Evolutionary conservation across 2,329 filamentous ascomycete genomes (phyloP), one percentile per base, ranked within the genome.

Genomic region (Paraphoma chrysanthemicola): DNA sequence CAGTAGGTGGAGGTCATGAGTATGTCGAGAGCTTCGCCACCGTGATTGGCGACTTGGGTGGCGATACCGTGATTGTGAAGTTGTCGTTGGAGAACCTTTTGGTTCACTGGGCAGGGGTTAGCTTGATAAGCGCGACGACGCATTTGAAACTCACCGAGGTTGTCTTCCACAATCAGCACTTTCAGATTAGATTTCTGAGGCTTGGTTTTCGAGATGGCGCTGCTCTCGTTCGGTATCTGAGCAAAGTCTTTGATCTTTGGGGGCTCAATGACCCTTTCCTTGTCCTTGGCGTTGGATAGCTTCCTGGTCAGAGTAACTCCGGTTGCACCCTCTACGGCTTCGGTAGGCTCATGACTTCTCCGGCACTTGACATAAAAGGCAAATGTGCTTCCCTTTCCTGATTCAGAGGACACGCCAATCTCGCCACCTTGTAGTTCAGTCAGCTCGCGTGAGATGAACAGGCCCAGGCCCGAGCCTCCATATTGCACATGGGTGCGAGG

Each of bases 361-460:
- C 86, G 86, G 51, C 86, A 86, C 61, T 88, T 89, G 72, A 93
- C 84, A 70, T 91, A 93, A 72, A 93, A 93, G 29, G 86, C 88
- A 73, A 93, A 93, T 0, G 86, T 91, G 73, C 88, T 91, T 39
- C 90, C 90, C 38, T 86, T 81, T 11, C 88, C 90, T 54, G 86
- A 83, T 58, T 85, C 79, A 0, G 88, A 91, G 1, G 84, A 82
- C 2, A 94, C 88, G 1, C 90, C 91, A 45, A 95, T 93, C 57
- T 91, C 88, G 4, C 91, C 91, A 17, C 90, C 90, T 71, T 93
- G 90, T 10, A 94, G 79, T 70, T 94, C 91, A 0, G 90, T 91
- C n/a, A 95, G 81, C 52, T 91, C 86, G 23, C 90, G 84, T 38
- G 88, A 91, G 62, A 94, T 93, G 73, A 93, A 94, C 0, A 94